Base-by-base conservation (phyloP, 805 yeast genomes). In the Komagataella populi region DNA sequence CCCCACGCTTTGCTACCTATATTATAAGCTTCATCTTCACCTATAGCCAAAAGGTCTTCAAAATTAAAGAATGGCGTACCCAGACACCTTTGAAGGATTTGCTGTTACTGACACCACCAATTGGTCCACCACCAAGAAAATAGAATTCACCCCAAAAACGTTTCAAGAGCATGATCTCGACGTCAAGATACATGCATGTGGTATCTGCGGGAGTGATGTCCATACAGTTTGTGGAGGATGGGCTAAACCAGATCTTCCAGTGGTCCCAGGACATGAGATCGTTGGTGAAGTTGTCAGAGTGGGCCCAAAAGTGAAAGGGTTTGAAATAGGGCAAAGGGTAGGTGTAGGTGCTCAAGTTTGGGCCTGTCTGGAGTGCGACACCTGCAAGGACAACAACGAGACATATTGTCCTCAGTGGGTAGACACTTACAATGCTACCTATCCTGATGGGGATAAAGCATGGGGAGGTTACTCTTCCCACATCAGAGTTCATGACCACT, bases 261-360 rank as follows among this genome's bases (percentile, higher is more conserved):
- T 68, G 30, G 70, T 73, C 44, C 70, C 68, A 6, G 88, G 88
- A 36, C 87, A 83, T 63, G 87, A 83, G 62, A 73, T 83, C 55
- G 67, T 82, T 47, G 87, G 87, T 46, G 69, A 63, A 44, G 83
- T 82, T 23, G 70, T 77, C 17, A 72, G 69, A 44, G 70, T 83
- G 45, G 95, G 93, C 51, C 57, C 70, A n/a, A 68, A 74, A 43
- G 79, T 84, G 56, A 63, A 65, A 7, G 70, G 55, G 50, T 72
- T 66, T 68, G 77, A 72, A 61, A 63, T 82, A 17, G 95, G 95
- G 51, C 83, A 87, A 56, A 72, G 87, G 56, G 93, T 84, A 23
- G 95, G 91, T 51, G 74, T 84, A 49, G 95, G 95, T 58, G 91
- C 93, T 23, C 81, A 78, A 60, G 70, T 74, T 23, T 69, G 67